Evolutionary conservation across 257 asterid genomes (phyloP).

Genomic region (Lithospermum erythrorhizon): DNA sequence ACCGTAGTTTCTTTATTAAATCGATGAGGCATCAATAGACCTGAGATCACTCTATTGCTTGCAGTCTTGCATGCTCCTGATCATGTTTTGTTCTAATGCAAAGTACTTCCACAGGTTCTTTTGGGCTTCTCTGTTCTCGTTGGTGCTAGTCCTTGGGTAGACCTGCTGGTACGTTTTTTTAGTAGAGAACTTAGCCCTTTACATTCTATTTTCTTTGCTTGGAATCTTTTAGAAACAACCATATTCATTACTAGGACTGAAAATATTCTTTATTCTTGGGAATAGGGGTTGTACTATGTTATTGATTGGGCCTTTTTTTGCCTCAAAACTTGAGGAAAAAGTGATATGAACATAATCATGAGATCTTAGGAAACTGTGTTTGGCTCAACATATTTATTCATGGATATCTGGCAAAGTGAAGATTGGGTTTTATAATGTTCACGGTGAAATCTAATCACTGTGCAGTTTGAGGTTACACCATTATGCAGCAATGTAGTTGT

Average conservation of each 20-base stretch:
- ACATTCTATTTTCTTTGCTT: not conserved
- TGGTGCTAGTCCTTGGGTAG: constrained; percentile 99
- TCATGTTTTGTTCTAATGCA: not conserved
- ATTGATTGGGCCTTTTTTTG: not conserved
- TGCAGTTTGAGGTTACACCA: not conserved
- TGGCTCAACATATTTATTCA: not conserved
- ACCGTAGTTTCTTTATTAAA: not conserved
- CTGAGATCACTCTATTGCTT: constrained; percentile 6
- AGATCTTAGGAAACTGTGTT: not conserved
- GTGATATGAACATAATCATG: too few species aligned
- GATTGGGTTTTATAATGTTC: not conserved
- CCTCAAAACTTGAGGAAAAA: not conserved
- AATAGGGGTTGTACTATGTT: not conserved
- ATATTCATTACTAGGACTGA: not conserved
- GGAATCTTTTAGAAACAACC: not conserved
- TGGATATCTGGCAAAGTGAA: not conserved
- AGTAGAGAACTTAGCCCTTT: not conserved
- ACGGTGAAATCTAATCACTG: not conserved
- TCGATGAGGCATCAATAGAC: not conserved
- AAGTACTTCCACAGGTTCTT: constrained; percentile 52
- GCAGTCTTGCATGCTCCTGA: not conserved
- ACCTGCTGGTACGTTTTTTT: constrained; percentile 63
- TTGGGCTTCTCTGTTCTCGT: constrained; percentile 94
- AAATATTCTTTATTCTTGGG: not conserved
- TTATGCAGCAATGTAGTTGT: not conserved